Base-by-base conservation (phyloP, 2,329 filamentous ascomycete genomes). In the Phyllosticta citribraziliensis region DNA sequence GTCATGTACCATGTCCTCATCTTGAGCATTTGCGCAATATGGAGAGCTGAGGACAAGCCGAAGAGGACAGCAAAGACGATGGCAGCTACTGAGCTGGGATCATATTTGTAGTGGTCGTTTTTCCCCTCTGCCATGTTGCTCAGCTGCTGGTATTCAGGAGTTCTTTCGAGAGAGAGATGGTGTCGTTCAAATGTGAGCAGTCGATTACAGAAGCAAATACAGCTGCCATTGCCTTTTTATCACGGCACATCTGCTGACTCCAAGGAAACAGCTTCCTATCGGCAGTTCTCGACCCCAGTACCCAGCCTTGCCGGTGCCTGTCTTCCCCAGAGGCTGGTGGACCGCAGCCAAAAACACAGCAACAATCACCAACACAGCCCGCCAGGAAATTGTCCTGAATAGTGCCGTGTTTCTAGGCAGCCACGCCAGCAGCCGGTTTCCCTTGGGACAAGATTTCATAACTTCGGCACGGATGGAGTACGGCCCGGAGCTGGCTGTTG, bases 1-100 rank as follows among this genome's bases (percentile, higher is more conserved):
- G 79, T 76, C 65, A 81, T 78, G 67, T 79, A 83, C 77, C 78
- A 82, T 1, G 77, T 76, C 35, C 73, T 70, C 2, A 71, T 71
- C 19, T 66, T 68, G 35, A 76, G 24, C 30, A 80, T 64, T 52
- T 76, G 72, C 25, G 68, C 73, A 17, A 66, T 58, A 61, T 81
- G 79, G 0, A 72, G 57, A 0, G 67, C 30, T 0, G 76, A 70
- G 3, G 65, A 53, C 5, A 67, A 9, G 25, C 63, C 57, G 64
- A 73, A 73, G 25, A 69, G 62, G 19, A 72, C 58, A 59, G 65
- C 58, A 63, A 72, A 71, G 50, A 72, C 65, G 51, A 71, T 60
- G 5, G 70, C 69, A 19, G 66, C 69, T 4, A 65, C 60, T 54
- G 70, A 61, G 8, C 67, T 69, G 8, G 71, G 71, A 0, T 64